These are phyloP conservation scores for Anthoceros angustus DNA, from an alignment of 225 moss, liverwort and hornwort genomes.

Conservation along the genomic window DNA sequence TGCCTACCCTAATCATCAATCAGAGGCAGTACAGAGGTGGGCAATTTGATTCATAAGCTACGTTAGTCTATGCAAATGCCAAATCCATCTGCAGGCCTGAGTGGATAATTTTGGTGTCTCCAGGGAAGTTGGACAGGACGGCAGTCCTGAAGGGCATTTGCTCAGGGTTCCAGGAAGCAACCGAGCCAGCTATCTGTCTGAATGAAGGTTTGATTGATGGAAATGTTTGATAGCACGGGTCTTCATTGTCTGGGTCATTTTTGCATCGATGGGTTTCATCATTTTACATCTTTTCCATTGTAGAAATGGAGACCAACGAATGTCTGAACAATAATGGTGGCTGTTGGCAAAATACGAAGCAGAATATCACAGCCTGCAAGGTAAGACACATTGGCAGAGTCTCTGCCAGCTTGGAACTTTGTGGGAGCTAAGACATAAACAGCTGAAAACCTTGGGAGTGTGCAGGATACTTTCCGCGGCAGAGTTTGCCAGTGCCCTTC, in stretches of 20 bases:
- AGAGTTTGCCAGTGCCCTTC: conserved; percentile 78
- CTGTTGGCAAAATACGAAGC: conserved; percentile 52
- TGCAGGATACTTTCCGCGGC: conserved; percentile 81
- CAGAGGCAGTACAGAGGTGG: conserved; percentile 62
- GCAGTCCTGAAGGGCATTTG: conserved; percentile 90
- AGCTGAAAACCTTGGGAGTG: not conserved
- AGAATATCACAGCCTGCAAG: conserved; percentile 55
- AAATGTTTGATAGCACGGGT: too few species aligned
- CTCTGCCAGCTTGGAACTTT: not conserved
- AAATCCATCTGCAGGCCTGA: too few species aligned
- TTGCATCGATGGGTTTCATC: not conserved
- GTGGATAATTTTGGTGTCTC: not conserved
- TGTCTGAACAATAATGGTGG: conserved; percentile 85
- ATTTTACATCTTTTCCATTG: not conserved
- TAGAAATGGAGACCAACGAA: conserved; percentile 76
- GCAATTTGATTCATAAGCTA: not conserved
- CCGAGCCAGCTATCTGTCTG: conserved; percentile 90
- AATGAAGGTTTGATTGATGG: conserved; percentile 20
- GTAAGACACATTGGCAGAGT: conserved; percentile 6
- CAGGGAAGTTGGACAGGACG: conserved; percentile 70
- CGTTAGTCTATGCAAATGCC: too few species aligned
- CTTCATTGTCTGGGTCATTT: not conserved
- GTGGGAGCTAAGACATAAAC: not conserved
- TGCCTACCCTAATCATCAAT: conserved; percentile 84
- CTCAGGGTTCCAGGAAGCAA: conserved; percentile 77